Percentiles rank a stretch among this genome's conserved stretches.
Evolutionary conservation across 441 rosid genomes (phyloP).

Genomic region (Manihot esculenta): DNA sequence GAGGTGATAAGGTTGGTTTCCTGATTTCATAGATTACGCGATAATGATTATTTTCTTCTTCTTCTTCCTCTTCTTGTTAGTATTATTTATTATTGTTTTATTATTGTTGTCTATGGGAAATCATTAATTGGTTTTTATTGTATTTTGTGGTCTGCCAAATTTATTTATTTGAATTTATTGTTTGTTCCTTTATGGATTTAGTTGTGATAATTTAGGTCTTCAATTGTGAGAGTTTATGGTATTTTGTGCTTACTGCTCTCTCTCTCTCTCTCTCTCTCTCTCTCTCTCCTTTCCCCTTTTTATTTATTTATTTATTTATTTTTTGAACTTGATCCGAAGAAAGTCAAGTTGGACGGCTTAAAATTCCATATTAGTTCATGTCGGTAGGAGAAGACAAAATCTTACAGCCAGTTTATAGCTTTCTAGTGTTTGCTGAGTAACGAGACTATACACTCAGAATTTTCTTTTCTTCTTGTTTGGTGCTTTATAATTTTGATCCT

Average conservation of each 20-base stretch:
- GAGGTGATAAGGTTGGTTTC: slow-evolving; percentile 84
- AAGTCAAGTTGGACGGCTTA: too few species aligned
- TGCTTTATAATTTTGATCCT: background rate
- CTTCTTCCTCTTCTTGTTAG: too few species aligned
- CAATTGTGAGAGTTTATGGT: background rate
- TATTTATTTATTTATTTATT: too few species aligned
- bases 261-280: background rate
- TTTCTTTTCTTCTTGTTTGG: background rate
- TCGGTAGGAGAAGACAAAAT: too few species aligned
- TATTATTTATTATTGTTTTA: too few species aligned
- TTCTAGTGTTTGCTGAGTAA: too few species aligned
- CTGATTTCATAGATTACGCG: background rate
- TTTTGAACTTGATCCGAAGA: too few species aligned
- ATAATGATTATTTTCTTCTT: slow-evolving; percentile 33
- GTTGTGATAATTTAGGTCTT: background rate
- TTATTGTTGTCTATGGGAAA: background rate
- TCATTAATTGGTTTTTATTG: background rate
- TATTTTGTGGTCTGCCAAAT: slow-evolving; percentile 2
- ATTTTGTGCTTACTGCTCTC: background rate
- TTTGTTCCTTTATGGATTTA: slow-evolving; percentile 10
- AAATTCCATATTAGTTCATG: too few species aligned
- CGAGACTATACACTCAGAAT: too few species aligned
- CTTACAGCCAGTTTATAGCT: too few species aligned
- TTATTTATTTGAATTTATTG: slow-evolving; percentile 13
- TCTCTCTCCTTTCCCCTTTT: too few species aligned